These are phyloP conservation scores for Leishmania lainsoni DNA, from an alignment of 208 protist species.

Conservation along the genomic window DNA sequence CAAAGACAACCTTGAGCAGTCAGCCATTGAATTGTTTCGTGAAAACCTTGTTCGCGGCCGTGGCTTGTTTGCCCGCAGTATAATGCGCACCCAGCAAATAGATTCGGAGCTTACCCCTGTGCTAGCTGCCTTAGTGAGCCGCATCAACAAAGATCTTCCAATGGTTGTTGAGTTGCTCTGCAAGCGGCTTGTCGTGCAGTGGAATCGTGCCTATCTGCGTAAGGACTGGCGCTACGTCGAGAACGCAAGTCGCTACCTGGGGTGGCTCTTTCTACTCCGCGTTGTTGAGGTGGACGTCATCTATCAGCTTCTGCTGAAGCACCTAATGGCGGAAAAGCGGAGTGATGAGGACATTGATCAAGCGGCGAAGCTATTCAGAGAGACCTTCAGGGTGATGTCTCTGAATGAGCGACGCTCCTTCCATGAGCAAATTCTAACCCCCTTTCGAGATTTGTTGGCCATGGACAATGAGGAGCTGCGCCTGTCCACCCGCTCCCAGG, in stretches of 20 bases:
- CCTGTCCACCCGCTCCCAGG: conserved; percentile 95
- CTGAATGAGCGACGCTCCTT: conserved; percentile 57
- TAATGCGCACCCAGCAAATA: conserved; percentile 95
- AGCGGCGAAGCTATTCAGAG: conserved; percentile 75
- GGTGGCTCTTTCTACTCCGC: conserved; percentile 79
- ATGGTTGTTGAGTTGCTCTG: conserved; percentile 95
- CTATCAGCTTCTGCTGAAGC: conserved; percentile 77
- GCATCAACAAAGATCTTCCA: conserved; percentile 98
- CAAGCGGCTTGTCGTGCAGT: conserved; percentile 92
- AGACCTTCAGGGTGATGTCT: conserved; percentile 78
- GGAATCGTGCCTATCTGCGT: conserved; percentile 82
- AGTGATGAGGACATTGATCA: conserved; percentile 95
- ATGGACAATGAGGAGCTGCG: conserved; percentile 92
- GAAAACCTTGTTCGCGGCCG: conserved; percentile 98
- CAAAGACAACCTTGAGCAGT: conserved; percentile 91
- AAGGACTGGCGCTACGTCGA: conserved; percentile 91
- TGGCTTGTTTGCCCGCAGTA: conserved; percentile 93
- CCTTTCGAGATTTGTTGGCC: conserved; percentile 80
- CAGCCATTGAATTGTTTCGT: conserved; percentile 95
- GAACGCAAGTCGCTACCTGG: conserved; percentile 68
- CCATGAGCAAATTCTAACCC: conserved; percentile 70
- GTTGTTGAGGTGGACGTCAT: conserved; percentile 77
- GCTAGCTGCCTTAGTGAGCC: conserved; percentile 94
- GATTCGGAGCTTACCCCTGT: conserved; percentile 96
- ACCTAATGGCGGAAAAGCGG: conserved; percentile 82